Percentiles rank a stretch among this genome's conserved stretches.
Evolutionary conservation across 2,329 filamentous ascomycete genomes (phyloP).

Genomic region (Bipolaris oryzae): DNA sequence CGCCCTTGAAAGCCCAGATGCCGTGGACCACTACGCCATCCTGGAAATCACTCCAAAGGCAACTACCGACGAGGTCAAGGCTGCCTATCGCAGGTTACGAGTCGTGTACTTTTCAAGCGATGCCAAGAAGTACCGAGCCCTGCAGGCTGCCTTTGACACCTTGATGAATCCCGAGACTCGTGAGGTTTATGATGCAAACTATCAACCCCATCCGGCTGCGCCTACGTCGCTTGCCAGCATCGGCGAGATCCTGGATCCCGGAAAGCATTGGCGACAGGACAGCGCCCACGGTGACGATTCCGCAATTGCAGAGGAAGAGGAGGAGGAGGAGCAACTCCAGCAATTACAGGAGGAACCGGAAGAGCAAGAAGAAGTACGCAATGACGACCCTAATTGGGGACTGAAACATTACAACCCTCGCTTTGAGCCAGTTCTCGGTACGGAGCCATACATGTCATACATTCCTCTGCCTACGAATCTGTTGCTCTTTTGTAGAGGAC

Average conservation of each 20-base stretch:
- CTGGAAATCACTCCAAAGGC: conserved; percentile 33
- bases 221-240: conserved; percentile 16
- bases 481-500: conserved; percentile 23
- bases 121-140: conserved; percentile 36
- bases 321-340: conserved; percentile 21
- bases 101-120: conserved; percentile 38
- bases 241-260: conserved; percentile 22
- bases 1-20: conserved; percentile 23
- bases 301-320: conserved; percentile 24
- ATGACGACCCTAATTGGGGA: conserved; percentile 33
- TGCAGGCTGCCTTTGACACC: conserved; percentile 40
- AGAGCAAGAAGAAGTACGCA: conserved; percentile 14
- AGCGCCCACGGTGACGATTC: conserved; percentile 28
- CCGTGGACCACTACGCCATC: conserved; percentile 42
- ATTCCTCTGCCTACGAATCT: conserved; percentile 26
- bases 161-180: conserved; percentile 37
- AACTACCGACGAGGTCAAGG: conserved; percentile 38
- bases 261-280: conserved; percentile 31
- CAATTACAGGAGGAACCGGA: conserved; percentile 14
- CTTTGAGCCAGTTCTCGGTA: conserved; percentile 29
- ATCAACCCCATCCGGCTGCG: conserved; percentile 14
- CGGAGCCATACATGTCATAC: conserved; percentile 34
- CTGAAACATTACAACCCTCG: conserved; percentile 30
- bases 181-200: conserved; percentile 35
- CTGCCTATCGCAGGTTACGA: conserved; percentile 36